Evolutionary conservation across 345 rosid species (phyloP), one percentile per base, ranked within the genome.

Genomic region (Lumnitzera racemosa): DNA sequence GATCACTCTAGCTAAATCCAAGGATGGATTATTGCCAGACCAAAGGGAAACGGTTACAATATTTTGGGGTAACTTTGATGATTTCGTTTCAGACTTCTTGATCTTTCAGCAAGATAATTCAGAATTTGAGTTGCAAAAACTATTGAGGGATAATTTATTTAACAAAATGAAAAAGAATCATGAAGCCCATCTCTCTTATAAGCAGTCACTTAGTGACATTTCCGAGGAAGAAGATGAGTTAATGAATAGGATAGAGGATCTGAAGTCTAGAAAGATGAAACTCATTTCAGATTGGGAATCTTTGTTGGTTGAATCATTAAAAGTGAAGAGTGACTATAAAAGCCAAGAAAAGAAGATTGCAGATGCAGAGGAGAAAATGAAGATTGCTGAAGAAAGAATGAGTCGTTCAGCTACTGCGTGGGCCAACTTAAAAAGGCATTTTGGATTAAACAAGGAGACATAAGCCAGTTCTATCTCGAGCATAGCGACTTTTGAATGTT

Each of bases 301-400:
- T 27, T 48, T 64, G 23, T 25, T 64, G 68, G 54, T 12, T 1
- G 61, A 20, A 20, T 20, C 20, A 20, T 48, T 15, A 55, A 49
- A 64, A 13, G 55, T 55, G 0, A 64, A 56, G 23, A 55, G 55
- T 15, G 49, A 51, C 14, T 27, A 56, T 47, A 48, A 13, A 24
- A 27, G 5, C 15, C 68, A 56, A 20, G 20, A 20, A 20, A 20
- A 20, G 20, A 20, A 20, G 25, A 24, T 41, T 0, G 49, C 11
- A 7, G 68, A 17, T 46, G 68, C 61, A 0, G 61, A 64, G 61
- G 68, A 56, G 9, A 64, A 56, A 49, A 64, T 55, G 55, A 64
- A 55, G 59, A 49, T 64, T 11, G 68, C 68, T 3, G 68, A 64
- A 61, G 68, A 64, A 49, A 64, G 61, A 29, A 64, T 64, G 68